Conservation (phyloP, 805 yeast genomes). For the Saccharomycopsis babjevae region DNA sequence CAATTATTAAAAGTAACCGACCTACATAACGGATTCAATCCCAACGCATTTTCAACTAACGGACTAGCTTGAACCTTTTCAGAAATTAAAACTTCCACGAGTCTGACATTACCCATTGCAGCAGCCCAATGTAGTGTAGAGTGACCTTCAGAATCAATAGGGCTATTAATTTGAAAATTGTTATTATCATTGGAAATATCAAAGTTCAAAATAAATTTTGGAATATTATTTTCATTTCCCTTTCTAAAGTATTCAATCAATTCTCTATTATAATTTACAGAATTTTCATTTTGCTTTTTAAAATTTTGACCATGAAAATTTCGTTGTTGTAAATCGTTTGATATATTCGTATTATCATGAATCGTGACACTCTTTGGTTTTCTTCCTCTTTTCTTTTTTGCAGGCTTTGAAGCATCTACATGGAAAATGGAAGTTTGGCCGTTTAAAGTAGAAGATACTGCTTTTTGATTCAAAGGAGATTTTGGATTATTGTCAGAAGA, state of each 20-base stretch:
- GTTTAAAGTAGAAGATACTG: not conserved
- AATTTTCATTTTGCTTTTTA: not conserved
- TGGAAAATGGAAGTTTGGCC: not conserved
- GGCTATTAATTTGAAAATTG: slow-evolving; percentile 52
- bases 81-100: slow-evolving; percentile 45
- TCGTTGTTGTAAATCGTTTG: not conserved
- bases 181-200: slow-evolving; percentile 41
- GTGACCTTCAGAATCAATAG: slow-evolving; percentile 73
- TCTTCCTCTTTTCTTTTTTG: not conserved
- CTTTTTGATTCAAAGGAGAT: not conserved
- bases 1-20: slow-evolving; percentile 65
- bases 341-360: not conserved
- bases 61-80: slow-evolving; percentile 47
- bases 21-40: slow-evolving; percentile 63
- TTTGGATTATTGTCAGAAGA: not conserved
- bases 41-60: slow-evolving; percentile 39
- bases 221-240: slow-evolving; percentile 22
- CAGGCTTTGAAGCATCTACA: not conserved
- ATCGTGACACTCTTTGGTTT: not conserved
- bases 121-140: slow-evolving; percentile 82
- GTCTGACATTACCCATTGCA: slow-evolving; percentile 58
- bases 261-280: slow-evolving; percentile 3
- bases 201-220: slow-evolving; percentile 27
- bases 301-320: not conserved
- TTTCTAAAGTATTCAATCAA: slow-evolving; percentile 14